Evolutionary conservation across 208 protist species (phyloP), one percentile per base, ranked within the genome.

Genomic region (Trypanosoma boissoni): DNA sequence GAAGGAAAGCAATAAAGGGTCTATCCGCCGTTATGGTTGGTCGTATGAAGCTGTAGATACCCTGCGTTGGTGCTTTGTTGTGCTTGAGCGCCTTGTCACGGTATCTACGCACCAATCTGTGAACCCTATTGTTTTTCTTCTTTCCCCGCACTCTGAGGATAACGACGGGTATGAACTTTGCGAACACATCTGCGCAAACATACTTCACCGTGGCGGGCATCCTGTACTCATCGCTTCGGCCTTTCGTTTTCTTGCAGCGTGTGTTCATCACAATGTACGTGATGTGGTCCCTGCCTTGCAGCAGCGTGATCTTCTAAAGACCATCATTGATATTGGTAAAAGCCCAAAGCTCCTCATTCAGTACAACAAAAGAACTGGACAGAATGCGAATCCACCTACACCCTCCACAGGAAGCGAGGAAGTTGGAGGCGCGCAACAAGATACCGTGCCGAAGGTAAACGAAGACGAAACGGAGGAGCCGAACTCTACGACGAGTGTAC

Each of bases 251-350:
- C 69, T 96, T 29, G 75, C 80, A 7, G 79, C 74, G 24, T 92
- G 80, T 53, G 72, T 86, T 28, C 86, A 96, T 70, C 74, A 79
- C 77, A 92, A 83, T 52, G 74, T 93, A 27, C 83, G 84, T 1
- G 85, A 95, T 58, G 88, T 93, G 65, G 83, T 91, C 20, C 89
- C 85, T 0, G 68, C 84, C 12, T 76, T 93, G 14, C 41, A 71
- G 2, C 86, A 95, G 65, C 86, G 82, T 2, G 89, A 86, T 34
- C 58, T 93, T 32, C 45, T 91, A 50, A 60, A 87, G 36, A 83
- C 63, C n/a, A 64, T 83, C 10, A 21, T 88, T 23, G 59, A 74
- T 3, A 79, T 90, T 57, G 67, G 67, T 14, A 58, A 63, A 31
- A 69, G 69, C 6, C 61, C 74, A 7, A 54, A 42, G 0, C 16